Evolutionary conservation across 768 basidiomycete genomes (phyloP).

Genomic region (Podaxis mareebaensis): DNA sequence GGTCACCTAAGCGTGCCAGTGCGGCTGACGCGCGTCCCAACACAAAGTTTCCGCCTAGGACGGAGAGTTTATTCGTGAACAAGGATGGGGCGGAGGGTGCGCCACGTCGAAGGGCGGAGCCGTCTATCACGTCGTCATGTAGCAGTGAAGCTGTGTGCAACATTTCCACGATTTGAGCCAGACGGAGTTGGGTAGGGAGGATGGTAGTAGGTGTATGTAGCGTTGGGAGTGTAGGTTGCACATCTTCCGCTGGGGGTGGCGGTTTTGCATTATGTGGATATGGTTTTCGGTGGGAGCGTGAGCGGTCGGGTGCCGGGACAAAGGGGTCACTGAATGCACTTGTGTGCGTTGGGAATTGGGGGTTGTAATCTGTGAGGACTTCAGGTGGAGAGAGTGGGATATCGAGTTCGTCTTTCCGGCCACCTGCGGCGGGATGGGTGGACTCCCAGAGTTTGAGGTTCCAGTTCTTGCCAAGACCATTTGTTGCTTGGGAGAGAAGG

Average conservation of each 20-base stretch:
- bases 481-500: constrained; percentile 85
- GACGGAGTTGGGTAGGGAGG: constrained; percentile 85
- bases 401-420: constrained; percentile 62
- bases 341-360: constrained; percentile 65
- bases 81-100: constrained; percentile 76
- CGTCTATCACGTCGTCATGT: constrained; percentile 95
- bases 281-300: constrained; percentile 29
- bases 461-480: constrained; percentile 76
- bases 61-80: constrained; percentile 86
- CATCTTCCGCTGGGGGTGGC: constrained; percentile 5
- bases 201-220: constrained; percentile 28
- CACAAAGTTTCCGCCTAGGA: constrained; percentile 90
- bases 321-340: constrained; percentile 51
- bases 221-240: constrained; percentile 3
- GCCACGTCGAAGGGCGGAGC: constrained; percentile 74
- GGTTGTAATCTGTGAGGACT: constrained; percentile 91
- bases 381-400: constrained; percentile 68
- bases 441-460: constrained; percentile 55
- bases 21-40: constrained; percentile 84
- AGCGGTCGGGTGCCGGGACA: constrained; percentile 33
- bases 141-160: constrained; percentile 95
- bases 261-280: constrained; percentile 25
- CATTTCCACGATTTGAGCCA: constrained; percentile 95
- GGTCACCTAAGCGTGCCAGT: constrained; percentile 74
- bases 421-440: constrained; percentile 43